A percentile compares a stretch with the other conserved stretches of the same genome.
Evolutionary conservation across 768 basidiomycete species (phyloP).

Genomic region (Mycena rebaudengoi): DNA sequence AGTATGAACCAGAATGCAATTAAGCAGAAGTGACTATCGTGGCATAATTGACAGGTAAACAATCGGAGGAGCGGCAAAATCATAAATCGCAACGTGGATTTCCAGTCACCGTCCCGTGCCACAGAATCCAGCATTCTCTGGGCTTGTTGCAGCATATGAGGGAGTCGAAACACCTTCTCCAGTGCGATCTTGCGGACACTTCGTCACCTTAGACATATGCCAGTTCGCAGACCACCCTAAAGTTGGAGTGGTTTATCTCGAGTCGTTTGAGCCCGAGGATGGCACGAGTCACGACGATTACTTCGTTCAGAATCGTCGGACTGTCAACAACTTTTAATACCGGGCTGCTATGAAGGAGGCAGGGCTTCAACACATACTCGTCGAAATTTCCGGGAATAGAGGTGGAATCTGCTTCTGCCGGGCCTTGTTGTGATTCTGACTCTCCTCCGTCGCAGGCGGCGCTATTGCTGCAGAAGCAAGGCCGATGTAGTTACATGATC

Average conservation of each 20-base stretch:
- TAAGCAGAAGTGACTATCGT: no score
- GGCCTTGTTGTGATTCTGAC: no score
- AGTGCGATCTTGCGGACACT: constrained; percentile 20
- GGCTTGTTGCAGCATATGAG: no score
- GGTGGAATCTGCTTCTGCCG: no score
- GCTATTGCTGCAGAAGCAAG: constrained; percentile 17
- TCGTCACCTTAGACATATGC: constrained; percentile 17
- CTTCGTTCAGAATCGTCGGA: constrained; percentile 8
- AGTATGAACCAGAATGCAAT: no score
- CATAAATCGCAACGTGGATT: no score
- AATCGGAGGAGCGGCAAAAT: no score
- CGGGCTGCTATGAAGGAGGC: constrained; percentile 10
- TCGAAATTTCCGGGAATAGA: constrained; percentile 21
- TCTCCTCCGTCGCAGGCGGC: no score
- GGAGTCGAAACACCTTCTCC: not conserved
- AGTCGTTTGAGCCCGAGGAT: constrained; percentile 17
- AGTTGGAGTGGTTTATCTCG: constrained; percentile 21
- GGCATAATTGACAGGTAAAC: no score
- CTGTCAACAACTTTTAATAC: constrained; percentile 10
- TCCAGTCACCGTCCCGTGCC: no score
- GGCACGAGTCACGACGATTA: not conserved
- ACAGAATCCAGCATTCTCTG: no score
- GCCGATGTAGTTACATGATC: constrained; percentile 7
- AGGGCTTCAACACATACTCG: constrained; percentile 13
- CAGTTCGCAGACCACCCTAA: constrained; percentile 15